Conservation (phyloP, 2,329 filamentous ascomycete genomes). For the Aspergillus ibericus region DNA sequence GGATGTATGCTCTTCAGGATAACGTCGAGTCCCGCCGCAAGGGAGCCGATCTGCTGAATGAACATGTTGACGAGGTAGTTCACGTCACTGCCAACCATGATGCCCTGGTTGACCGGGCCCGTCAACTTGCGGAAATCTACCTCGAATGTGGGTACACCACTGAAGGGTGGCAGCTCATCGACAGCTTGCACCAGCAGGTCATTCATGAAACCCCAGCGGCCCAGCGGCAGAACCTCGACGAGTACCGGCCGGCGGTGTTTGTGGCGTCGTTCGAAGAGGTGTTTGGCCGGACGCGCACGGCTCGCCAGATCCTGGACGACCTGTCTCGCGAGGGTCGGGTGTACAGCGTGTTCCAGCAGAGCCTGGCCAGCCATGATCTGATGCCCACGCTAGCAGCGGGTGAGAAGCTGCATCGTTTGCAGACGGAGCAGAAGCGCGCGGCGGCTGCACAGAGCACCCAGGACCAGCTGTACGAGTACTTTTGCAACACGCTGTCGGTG, state of each 20-base stretch:
- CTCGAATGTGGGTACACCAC: conserved; percentile 44
- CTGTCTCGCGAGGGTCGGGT: conserved; percentile 45
- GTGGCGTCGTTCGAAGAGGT: conserved; percentile 48
- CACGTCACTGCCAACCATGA: conserved; percentile 43
- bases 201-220: conserved; percentile 45
- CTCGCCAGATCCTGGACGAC: conserved; percentile 45
- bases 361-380: conserved; percentile 34
- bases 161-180: conserved; percentile 44
- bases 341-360: conserved; percentile 42
- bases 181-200: conserved; percentile 53
- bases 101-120: conserved; percentile 48
- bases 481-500: conserved; percentile 35
- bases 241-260: conserved; percentile 46
- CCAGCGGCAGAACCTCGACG: conserved; percentile 28
- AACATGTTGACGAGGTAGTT: conserved; percentile 45
- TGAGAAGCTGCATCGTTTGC: conserved; percentile 30
- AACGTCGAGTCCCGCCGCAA: conserved; percentile 41
- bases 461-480: conserved; percentile 38
- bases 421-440: conserved; percentile 33
- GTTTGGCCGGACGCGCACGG: conserved; percentile 38
- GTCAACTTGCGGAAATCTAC: conserved; percentile 49
- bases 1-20: conserved; percentile 43
- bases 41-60: conserved; percentile 43
- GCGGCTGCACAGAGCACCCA: conserved; percentile 32
- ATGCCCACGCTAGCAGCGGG: conserved; percentile 34